Evolutionary conservation across 1,284 basidiomycete species (phyloP).

Genomic region (Cutaneotrichosporon sp.): DNA sequence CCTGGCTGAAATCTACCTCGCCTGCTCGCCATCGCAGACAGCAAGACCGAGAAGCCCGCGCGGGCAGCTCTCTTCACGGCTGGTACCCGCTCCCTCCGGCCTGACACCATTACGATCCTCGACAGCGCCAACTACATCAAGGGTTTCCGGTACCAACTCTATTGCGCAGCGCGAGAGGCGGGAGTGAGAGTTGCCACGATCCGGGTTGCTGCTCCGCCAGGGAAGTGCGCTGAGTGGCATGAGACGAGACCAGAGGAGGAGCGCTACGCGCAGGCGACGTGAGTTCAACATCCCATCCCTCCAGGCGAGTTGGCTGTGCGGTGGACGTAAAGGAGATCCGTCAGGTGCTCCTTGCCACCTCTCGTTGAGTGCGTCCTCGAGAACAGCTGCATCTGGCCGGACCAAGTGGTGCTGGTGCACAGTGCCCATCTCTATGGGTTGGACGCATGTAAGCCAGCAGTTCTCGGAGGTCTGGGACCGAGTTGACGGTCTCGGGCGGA

Average conservation of each 20-base stretch:
- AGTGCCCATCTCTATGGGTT: too few relatives aligned
- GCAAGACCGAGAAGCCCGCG: constrained; percentile 81
- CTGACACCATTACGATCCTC: constrained; percentile 77
- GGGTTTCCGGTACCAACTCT: constrained; percentile 93
- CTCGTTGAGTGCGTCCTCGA: too few relatives aligned
- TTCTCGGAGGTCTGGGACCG: too few relatives aligned
- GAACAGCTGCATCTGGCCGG: too few relatives aligned
- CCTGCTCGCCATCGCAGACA: constrained; percentile 59
- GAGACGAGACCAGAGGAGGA: constrained; percentile 42
- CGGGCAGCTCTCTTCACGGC: constrained; percentile 83
- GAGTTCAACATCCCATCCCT: constrained; percentile 40
- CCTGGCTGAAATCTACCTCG: neutral
- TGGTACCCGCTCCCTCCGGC: constrained; percentile 70
- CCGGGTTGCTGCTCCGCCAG: constrained; percentile 73
- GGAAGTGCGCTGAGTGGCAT: constrained; percentile 78
- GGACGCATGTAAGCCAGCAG: too few relatives aligned
- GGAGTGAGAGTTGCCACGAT: constrained; percentile 85
- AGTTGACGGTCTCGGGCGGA: too few relatives aligned
- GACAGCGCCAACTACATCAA: constrained; percentile 97
- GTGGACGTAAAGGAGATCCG: too few relatives aligned
- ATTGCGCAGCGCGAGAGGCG: constrained; percentile 88
- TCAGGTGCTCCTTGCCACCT: too few relatives aligned
- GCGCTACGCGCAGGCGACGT: constrained; percentile 73
- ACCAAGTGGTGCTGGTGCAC: too few relatives aligned
- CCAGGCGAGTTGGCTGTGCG: neutral